Percentiles rank a stretch among this genome's conserved stretches.
These are phyloP conservation scores for Cyclospora cayetanensis DNA, from an alignment of 169 alveolate species.

Conservation along the genomic window DNA sequence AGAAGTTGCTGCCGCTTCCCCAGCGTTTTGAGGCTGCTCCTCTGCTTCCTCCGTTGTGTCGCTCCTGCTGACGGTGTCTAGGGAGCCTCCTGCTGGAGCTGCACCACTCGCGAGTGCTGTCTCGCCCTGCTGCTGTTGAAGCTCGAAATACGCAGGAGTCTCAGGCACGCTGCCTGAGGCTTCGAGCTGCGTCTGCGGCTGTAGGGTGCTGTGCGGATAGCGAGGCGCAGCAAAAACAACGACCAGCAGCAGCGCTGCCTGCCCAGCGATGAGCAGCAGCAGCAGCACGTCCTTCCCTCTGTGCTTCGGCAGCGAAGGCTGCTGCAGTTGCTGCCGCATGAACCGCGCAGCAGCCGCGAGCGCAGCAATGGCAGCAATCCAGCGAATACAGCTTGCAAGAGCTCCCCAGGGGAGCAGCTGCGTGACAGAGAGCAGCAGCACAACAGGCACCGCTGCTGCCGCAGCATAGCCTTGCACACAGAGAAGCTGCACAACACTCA, in stretches of 20 bases:
- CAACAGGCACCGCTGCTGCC: slow-evolving; percentile 12
- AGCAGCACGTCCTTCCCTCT: background rate
- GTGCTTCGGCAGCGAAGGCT: background rate
- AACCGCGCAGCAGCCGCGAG: background rate
- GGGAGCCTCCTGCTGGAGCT: slow-evolving; percentile 23
- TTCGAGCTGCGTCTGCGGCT: slow-evolving; percentile 23
- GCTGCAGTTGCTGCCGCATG: slow-evolving; percentile 37
- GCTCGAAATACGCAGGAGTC: too few species aligned
- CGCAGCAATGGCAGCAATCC: slow-evolving; percentile 36
- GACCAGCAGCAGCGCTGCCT: slow-evolving; percentile 4
- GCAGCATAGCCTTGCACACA: slow-evolving; percentile 38
- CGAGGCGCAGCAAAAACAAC: slow-evolving; percentile 1
- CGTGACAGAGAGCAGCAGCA: slow-evolving; percentile 16
- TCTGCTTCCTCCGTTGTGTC: too few species aligned
- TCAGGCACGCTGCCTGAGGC: too few species aligned
- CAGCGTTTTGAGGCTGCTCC: too few species aligned
- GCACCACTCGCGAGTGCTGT: too few species aligned
- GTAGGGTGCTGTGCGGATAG: background rate
- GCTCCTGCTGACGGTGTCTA: too few species aligned
- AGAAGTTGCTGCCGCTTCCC: background rate
- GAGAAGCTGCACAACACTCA: slow-evolving; percentile 9
- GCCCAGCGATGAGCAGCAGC: slow-evolving; percentile 36
- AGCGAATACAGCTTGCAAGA: slow-evolving; percentile 6
- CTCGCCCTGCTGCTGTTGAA: too few species aligned
- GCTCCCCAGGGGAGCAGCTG: slow-evolving; percentile 33